Percentiles rank a stretch among this genome's conserved stretches.
Conservation (phyloP, 164 flowering plant genomes). For the Magnolia changhungtana region DNA sequence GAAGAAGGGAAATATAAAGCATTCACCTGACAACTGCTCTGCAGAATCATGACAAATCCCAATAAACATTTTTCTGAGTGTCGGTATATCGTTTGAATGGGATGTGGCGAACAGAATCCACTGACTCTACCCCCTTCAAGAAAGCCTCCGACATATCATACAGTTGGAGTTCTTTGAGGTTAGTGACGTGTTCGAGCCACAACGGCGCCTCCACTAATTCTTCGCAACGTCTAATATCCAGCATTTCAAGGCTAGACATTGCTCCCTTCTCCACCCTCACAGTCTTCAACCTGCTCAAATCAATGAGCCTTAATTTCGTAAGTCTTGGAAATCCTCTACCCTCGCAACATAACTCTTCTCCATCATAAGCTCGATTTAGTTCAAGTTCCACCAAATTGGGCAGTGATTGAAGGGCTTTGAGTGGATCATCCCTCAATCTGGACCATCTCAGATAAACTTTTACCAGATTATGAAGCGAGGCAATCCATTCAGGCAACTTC, state of each 20-base stretch:
- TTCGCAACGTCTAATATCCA: neutral
- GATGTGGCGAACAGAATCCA: too few species aligned
- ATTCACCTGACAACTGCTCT: too few species aligned
- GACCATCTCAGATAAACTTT: neutral
- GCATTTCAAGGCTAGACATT: neutral
- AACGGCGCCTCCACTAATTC: neutral
- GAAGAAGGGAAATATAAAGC: too few species aligned
- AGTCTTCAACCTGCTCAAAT: neutral
- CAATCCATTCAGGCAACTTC: slow-evolving; percentile 2
- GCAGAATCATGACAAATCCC: too few species aligned
- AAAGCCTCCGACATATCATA: neutral
- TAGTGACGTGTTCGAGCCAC: slow-evolving; percentile 1
- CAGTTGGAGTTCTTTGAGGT: neutral
- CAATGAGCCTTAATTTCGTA: neutral
- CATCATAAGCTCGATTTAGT: neutral
- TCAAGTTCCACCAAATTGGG: slow-evolving; percentile 1
- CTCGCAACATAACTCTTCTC: neutral
- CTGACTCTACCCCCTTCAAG: too few species aligned
- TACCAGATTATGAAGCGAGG: slow-evolving; percentile 1
- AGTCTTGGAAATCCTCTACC: neutral
- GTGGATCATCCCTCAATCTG: slow-evolving; percentile 5
- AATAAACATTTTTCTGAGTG: too few species aligned
- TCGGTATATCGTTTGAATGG: too few species aligned
- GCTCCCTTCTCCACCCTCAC: neutral
- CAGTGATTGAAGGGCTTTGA: neutral